These are phyloP conservation scores for Torrubiellomyces zombiae DNA, from an alignment of 2,329 filamentous ascomycete species.

Conservation along the genomic window DNA sequence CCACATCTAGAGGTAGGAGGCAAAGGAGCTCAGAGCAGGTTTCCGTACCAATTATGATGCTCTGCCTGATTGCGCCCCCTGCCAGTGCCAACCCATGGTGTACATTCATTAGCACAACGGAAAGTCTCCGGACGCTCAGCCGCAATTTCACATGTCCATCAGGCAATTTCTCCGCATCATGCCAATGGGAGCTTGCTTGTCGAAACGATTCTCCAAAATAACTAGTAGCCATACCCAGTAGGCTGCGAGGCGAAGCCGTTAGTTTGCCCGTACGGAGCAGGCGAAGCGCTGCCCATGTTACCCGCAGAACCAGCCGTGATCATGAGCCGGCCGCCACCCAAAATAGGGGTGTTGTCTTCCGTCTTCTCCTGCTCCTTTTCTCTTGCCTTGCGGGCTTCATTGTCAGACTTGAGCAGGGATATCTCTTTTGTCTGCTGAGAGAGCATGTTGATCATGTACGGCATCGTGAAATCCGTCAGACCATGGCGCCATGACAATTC, in stretches of 20 bases:
- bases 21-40: too few relatives aligned
- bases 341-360: conserved; percentile 84
- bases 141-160: conserved; percentile 1
- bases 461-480: conserved; percentile 95
- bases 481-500: conserved; percentile 96
- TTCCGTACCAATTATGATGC: too few relatives aligned
- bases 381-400: conserved; percentile 76
- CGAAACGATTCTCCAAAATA: too few relatives aligned
- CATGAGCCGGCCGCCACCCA: conserved; percentile 80
- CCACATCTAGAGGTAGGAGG: too few relatives aligned
- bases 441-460: conserved; percentile 98
- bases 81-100: too few relatives aligned
- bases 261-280: conserved; percentile 54
- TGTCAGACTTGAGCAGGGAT: conserved; percentile 76
- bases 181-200: conserved; percentile 15
- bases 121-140: too few relatives aligned
- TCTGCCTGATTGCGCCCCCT: too few relatives aligned
- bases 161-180: conserved; percentile 3
- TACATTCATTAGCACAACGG: too few relatives aligned
- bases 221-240: conserved; percentile 58
- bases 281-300: conserved; percentile 30
- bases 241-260: conserved; percentile 84
- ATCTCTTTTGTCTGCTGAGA: conserved; percentile 81
- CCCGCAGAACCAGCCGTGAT: conserved; percentile 77
- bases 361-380: conserved; percentile 62